A percentile compares a stretch with the other conserved stretches of the same genome.
Evolutionary conservation across 2,329 filamentous ascomycete genomes (phyloP).

Genomic region (Fusarium burgessii): DNA sequence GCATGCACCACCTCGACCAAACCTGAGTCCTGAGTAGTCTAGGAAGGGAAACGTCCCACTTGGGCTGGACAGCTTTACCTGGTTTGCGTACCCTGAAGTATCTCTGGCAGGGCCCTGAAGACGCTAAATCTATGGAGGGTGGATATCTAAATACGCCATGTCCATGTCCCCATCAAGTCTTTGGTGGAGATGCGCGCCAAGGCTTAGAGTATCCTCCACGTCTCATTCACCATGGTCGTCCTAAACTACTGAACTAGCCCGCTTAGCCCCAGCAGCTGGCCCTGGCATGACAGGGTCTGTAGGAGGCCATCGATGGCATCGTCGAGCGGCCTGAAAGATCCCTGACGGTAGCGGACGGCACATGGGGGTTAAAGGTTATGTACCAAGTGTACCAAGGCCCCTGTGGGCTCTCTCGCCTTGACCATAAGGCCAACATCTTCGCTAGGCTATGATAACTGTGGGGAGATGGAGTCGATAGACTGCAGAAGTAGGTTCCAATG

Average conservation of each 20-base stretch:
- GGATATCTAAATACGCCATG: slow-evolving; percentile 26
- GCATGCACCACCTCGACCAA: slow-evolving; percentile 27
- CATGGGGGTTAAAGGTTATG: slow-evolving; percentile 35
- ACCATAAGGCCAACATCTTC: slow-evolving; percentile 40
- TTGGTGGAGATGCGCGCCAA: slow-evolving; percentile 42
- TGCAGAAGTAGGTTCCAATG: slow-evolving; percentile 35
- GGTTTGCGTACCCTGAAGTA: slow-evolving; percentile 44
- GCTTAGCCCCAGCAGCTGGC: slow-evolving; percentile 29
- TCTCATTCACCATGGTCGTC: slow-evolving; percentile 37
- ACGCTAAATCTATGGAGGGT: slow-evolving; percentile 44
- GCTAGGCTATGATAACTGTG: slow-evolving; percentile 43
- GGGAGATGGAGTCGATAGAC: slow-evolving; percentile 45
- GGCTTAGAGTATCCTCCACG: slow-evolving; percentile 32
- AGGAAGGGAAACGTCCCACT: slow-evolving; percentile 40
- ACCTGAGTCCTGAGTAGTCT: slow-evolving; percentile 29
- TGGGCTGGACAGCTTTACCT: slow-evolving; percentile 15
- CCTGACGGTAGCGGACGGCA: slow-evolving; percentile 41
- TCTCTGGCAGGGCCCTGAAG: slow-evolving; percentile 35
- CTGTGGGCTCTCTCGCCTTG: slow-evolving; percentile 34
- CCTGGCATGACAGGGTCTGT: slow-evolving; percentile 31
- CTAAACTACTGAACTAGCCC: slow-evolving; percentile 28
- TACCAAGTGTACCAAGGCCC: slow-evolving; percentile 12
- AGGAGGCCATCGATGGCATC: slow-evolving; percentile 33
- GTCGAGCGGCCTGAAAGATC: slow-evolving; percentile 33
- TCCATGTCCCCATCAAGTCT: slow-evolving; percentile 33